phyloP scores from a whole-genome alignment of 176 grass and related monocot genomes.

The Aegilops bicornis region DNA sequence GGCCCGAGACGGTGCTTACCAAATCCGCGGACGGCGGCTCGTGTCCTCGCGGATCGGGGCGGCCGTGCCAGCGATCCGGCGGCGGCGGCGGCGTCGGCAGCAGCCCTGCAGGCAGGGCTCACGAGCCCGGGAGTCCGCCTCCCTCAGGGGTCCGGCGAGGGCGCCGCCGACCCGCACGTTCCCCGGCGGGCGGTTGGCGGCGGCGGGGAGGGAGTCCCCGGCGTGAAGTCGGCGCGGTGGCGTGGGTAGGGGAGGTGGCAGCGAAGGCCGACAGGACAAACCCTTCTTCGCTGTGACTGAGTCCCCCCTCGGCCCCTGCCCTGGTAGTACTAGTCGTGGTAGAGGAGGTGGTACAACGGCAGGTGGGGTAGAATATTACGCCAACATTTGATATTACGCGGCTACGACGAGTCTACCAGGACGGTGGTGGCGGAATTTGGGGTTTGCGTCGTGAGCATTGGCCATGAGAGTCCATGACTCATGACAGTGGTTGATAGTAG shows the following conservation, averaged over 20 bases:
- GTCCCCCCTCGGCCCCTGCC: neutral
- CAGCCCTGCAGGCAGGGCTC: neutral
- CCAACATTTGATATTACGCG: neutral
- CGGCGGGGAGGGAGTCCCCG: no score
- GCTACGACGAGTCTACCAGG: no score
- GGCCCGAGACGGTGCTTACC: neutral
- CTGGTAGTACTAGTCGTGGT: neutral
- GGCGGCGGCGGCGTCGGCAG: neutral
- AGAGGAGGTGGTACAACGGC: neutral
- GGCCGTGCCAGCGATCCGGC: conserved; percentile 19
- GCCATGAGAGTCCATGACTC: no score
- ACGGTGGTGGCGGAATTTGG: neutral
- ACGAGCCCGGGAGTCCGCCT: neutral
- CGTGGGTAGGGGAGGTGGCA: neutral
- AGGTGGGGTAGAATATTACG: neutral
- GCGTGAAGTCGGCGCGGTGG: neutral
- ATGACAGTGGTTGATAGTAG: neutral
- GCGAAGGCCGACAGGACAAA: neutral
- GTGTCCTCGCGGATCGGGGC: conserved; percentile 7
- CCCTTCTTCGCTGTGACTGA: neutral
- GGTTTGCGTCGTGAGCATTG: neutral
- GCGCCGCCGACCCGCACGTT: neutral
- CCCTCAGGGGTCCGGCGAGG: neutral
- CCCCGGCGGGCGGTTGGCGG: neutral
- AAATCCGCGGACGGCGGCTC: neutral